These are phyloP conservation scores for Lyophyllum atratum DNA, from an alignment of 768 basidiomycete genomes.

Conservation along the genomic window DNA sequence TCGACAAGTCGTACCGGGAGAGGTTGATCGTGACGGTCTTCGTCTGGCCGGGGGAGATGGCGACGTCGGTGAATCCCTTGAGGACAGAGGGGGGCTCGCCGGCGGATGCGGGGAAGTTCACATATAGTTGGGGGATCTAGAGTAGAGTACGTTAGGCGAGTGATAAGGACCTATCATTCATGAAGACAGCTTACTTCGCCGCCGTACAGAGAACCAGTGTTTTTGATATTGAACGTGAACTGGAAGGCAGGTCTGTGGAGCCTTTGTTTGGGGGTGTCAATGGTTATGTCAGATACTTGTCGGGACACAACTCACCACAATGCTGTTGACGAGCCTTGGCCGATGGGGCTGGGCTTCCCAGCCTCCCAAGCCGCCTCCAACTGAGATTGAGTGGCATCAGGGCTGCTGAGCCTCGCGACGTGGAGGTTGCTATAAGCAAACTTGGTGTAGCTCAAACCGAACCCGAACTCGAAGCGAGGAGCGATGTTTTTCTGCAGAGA, in stretches of 20 bases:
- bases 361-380: constrained; percentile 55
- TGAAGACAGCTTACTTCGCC: constrained; percentile 50
- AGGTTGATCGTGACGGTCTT: constrained; percentile 54
- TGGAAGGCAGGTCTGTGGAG: constrained; percentile 65
- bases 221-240: constrained; percentile 66
- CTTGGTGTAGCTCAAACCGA: constrained; percentile 82
- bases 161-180: not conserved
- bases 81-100: constrained; percentile 73
- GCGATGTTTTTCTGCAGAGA: constrained; percentile 57
- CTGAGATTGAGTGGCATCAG: constrained; percentile 38
- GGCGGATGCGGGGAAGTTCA: constrained; percentile 63
- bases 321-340: constrained; percentile 60
- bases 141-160: constrained; percentile 1
- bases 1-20: constrained; percentile 68
- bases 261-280: constrained; percentile 32
- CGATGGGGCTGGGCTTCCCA: constrained; percentile 55
- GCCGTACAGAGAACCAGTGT: constrained; percentile 64
- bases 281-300: not conserved
- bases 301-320: constrained; percentile 44
- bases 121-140: constrained; percentile 74
- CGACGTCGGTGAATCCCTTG: constrained; percentile 67
- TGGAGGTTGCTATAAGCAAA: constrained; percentile 71
- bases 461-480: constrained; percentile 89
- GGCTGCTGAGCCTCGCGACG: constrained; percentile 41
- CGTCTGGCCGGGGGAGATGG: constrained; percentile 48